Percentiles rank a stretch among this genome's conserved stretches.
These are phyloP conservation scores for Aquilaria yunnanensis DNA, from an alignment of 345 rosid species.

Conservation along the genomic window DNA sequence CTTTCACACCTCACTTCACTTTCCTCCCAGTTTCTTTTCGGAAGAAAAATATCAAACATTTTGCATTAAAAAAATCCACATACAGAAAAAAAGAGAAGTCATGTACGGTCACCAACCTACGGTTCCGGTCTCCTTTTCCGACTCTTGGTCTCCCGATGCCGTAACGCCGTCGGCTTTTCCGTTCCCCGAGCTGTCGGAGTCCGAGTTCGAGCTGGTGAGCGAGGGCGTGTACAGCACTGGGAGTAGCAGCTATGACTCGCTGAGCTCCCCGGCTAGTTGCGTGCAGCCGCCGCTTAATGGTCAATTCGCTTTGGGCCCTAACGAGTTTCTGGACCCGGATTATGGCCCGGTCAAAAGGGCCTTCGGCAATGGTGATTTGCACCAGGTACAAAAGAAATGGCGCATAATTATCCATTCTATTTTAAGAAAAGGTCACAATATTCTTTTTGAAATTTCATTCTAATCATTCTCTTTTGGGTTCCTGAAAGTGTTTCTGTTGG, in stretches of 20 bases:
- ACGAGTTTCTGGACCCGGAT: constrained; percentile 35
- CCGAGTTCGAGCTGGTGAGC: constrained; percentile 17
- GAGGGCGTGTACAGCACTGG: constrained; percentile 28
- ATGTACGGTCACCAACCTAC: constrained; percentile 8
- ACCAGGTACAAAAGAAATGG: constrained; percentile 28
- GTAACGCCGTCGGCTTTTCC: constrained; percentile 26
- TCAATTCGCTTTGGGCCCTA: constrained; percentile 28
- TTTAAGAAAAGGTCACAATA: too few relatives aligned
- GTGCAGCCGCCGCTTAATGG: constrained; percentile 30
- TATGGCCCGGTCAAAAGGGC: constrained; percentile 60
- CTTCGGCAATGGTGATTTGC: constrained; percentile 71
- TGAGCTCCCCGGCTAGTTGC: constrained; percentile 42
- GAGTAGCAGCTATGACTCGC: constrained; percentile 57
- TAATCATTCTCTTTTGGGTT: too few relatives aligned
- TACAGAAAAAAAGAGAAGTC: too few relatives aligned
- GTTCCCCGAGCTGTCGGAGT: constrained; percentile 17
- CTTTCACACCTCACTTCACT: too few relatives aligned
- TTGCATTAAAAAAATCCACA: too few relatives aligned
- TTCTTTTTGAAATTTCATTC: too few relatives aligned
- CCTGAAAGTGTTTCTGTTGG: too few relatives aligned
- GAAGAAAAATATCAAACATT: too few relatives aligned
- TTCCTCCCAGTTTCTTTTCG: too few relatives aligned
- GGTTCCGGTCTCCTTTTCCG: constrained; percentile 3
- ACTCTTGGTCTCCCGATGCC: constrained; percentile 23
- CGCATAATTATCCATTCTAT: too few relatives aligned